Percentiles rank a stretch among this genome's conserved stretches.
phyloP scores from a whole-genome alignment of 1,284 basidiomycete genomes.

The Stereum hirsutum region DNA sequence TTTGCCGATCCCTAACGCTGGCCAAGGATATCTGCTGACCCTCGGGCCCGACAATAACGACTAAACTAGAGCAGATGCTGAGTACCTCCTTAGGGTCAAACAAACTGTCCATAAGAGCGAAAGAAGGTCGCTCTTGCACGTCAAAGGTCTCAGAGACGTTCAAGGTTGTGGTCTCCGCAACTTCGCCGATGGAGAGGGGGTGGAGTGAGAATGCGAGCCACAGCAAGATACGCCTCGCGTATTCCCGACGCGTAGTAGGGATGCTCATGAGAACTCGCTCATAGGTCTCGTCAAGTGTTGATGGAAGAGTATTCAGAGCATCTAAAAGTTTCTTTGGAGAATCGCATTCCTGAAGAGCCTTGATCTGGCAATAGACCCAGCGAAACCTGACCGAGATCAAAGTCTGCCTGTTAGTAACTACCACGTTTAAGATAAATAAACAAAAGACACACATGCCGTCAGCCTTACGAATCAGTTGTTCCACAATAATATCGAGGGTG shows the following conservation, averaged over 20 bases:
- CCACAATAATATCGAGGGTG: no score
- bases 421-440: no score
- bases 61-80: neutral
- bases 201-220: neutral
- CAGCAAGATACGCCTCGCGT: neutral
- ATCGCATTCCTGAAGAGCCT: neutral
- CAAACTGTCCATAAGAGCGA: neutral
- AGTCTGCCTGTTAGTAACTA: neutral
- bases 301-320: neutral
- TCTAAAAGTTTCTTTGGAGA: neutral
- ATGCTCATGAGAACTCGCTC: neutral
- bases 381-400: neutral
- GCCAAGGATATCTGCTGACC: neutral
- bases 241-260: neutral
- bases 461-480: neutral
- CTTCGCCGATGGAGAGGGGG: neutral
- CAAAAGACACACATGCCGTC: slow-evolving; percentile 1
- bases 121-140: neutral
- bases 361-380: neutral
- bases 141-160: neutral
- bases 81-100: neutral
- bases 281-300: slow-evolving; percentile 1
- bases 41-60: neutral
- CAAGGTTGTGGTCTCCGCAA: neutral
- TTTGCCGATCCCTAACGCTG: neutral